A percentile compares a stretch with the other conserved stretches of the same genome.
Conservation (phyloP, 2,329 filamentous ascomycete species). For the Cladophialophora psammophila region DNA sequence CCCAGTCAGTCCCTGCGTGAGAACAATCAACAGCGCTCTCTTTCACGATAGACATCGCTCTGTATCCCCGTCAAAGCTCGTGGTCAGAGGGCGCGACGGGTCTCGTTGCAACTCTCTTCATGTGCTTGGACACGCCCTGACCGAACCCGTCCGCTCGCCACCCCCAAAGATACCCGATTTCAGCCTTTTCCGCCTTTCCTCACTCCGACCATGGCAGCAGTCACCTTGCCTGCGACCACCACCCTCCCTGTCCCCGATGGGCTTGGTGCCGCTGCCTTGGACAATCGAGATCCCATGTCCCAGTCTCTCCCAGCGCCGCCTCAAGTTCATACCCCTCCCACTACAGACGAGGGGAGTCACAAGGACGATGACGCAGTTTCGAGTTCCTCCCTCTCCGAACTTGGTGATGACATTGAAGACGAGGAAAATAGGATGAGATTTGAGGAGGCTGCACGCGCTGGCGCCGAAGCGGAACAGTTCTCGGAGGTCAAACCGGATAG, state of each 20-base stretch:
- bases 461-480: slow-evolving; percentile 66
- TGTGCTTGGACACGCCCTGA: slow-evolving; percentile 26
- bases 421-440: slow-evolving; percentile 41
- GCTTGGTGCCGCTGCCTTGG: slow-evolving; percentile 27
- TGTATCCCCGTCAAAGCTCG: slow-evolving; percentile 20
- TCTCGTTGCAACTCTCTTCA: slow-evolving; percentile 33
- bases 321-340: slow-evolving; percentile 41
- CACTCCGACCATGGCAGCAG: slow-evolving; percentile 37
- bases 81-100: slow-evolving; percentile 31
- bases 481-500: slow-evolving; percentile 84
- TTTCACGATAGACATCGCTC: slow-evolving; percentile 3
- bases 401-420: slow-evolving; percentile 39
- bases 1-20: slow-evolving; percentile 20
- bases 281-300: slow-evolving; percentile 26
- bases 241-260: slow-evolving; percentile 29
- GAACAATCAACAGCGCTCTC: neutral
- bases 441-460: slow-evolving; percentile 41
- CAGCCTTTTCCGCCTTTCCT: slow-evolving; percentile 26
- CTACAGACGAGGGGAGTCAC: slow-evolving; percentile 43
- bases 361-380: slow-evolving; percentile 53
- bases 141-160: slow-evolving; percentile 19
- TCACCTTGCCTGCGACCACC: slow-evolving; percentile 40
- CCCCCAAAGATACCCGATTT: slow-evolving; percentile 12
- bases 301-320: slow-evolving; percentile 24
- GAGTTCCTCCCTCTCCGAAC: slow-evolving; percentile 42